A percentile compares a stretch with the other conserved stretches of the same genome.
Evolutionary conservation across 495 filamentous ascomycete genomes (phyloP).

Genomic region (Parathielavia hyrcaniae): DNA sequence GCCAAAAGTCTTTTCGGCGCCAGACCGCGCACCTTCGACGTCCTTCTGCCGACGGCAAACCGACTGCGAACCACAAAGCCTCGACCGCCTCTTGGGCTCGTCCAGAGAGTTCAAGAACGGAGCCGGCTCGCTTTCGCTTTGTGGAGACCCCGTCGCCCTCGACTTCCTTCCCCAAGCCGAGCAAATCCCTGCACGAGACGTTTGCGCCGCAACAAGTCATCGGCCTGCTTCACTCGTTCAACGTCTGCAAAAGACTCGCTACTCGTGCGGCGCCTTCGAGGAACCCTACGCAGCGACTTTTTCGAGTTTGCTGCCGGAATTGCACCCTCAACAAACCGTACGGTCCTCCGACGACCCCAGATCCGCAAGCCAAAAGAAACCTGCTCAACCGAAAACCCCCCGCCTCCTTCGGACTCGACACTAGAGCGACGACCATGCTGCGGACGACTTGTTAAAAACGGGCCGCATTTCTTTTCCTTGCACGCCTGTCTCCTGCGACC

Average conservation of each 20-base stretch:
- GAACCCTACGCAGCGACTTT: background rate
- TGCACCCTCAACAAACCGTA: background rate
- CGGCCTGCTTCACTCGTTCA: slow-evolving; percentile 12
- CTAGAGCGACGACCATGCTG: slow-evolving; percentile 15
- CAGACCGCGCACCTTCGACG: slow-evolving; percentile 17
- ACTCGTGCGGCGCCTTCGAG: background rate
- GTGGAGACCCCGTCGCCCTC: background rate
- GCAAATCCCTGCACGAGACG: slow-evolving; percentile 10
- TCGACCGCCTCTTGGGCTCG: slow-evolving; percentile 4
- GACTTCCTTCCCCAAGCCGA: background rate
- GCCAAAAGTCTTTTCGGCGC: slow-evolving; percentile 20
- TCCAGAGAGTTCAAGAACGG: background rate
- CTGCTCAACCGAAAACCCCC: slow-evolving; percentile 6
- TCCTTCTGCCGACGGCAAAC: background rate
- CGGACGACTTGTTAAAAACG: slow-evolving; percentile 5
- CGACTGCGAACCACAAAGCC: slow-evolving; percentile 7
- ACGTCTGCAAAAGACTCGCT: background rate
- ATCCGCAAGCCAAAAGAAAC: background rate
- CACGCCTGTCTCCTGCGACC: slow-evolving; percentile 4
- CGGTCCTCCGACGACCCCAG: background rate
- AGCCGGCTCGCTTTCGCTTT: slow-evolving; percentile 5
- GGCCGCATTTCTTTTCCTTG: slow-evolving; percentile 4
- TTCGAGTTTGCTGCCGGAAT: background rate
- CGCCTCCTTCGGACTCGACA: slow-evolving; percentile 2
- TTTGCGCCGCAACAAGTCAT: slow-evolving; percentile 12